Conservation (phyloP, 2,329 filamentous ascomycete species). For the Didymella sp. region DNA sequence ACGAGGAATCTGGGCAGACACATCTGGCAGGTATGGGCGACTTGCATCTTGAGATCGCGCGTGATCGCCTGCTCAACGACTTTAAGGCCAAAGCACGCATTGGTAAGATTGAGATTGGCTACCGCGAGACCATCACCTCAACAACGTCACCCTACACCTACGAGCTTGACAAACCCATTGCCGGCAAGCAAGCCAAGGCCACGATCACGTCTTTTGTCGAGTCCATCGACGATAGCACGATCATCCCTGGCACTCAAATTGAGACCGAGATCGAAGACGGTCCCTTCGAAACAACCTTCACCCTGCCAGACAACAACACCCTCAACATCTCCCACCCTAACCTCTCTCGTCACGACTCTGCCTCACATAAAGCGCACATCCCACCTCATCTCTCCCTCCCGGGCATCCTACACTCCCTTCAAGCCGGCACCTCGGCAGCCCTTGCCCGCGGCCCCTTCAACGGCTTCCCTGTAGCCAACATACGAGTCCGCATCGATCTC, state of each 20-base stretch:
- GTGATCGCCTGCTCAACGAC: slow-evolving; percentile 85
- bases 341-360: slow-evolving; percentile 51
- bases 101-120: slow-evolving; percentile 92
- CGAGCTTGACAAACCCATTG: slow-evolving; percentile 79
- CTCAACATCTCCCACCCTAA: slow-evolving; percentile 64
- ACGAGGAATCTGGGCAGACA: slow-evolving; percentile 91
- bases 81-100: slow-evolving; percentile 86
- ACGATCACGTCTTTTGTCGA: slow-evolving; percentile 73
- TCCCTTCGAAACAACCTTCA: slow-evolving; percentile 39
- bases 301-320: slow-evolving; percentile 70
- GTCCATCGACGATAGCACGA: slow-evolving; percentile 58
- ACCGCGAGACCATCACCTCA: slow-evolving; percentile 78
- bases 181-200: slow-evolving; percentile 79
- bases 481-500: slow-evolving; percentile 72
- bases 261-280: slow-evolving; percentile 35
- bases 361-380: slow-evolving; percentile 56
- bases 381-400: slow-evolving; percentile 61
- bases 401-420: slow-evolving; percentile 62
- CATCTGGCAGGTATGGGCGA: slow-evolving; percentile 96
- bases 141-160: slow-evolving; percentile 64
- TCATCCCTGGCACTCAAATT: slow-evolving; percentile 31
- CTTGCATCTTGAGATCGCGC: slow-evolving; percentile 90
- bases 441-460: slow-evolving; percentile 84
- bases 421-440: slow-evolving; percentile 82
- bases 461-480: slow-evolving; percentile 79